Evolutionary conservation across 2,329 filamentous ascomycete species (phyloP).

Genomic region (Hypoxylon sp.): DNA sequence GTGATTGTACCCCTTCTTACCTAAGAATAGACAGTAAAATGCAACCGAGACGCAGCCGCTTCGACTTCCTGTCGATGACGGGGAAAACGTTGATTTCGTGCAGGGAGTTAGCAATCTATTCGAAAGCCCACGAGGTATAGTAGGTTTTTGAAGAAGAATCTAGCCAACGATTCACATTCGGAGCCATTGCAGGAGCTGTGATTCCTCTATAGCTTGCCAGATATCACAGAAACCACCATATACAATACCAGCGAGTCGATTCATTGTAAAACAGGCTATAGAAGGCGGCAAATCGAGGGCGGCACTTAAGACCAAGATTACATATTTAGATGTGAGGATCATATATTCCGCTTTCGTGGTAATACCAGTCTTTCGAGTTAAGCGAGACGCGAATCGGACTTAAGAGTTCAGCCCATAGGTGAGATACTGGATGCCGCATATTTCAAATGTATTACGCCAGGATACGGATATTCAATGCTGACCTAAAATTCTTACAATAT

Average conservation of each 20-base stretch:
- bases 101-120: neutral
- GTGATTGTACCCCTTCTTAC: neutral
- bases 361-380: neutral
- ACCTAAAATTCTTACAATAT: neutral
- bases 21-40: neutral
- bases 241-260: neutral
- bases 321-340: neutral
- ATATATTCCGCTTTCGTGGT: neutral
- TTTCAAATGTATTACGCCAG: neutral
- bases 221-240: neutral
- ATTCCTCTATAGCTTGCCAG: neutral
- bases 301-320: neutral
- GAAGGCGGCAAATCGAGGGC: rapidly evolving
- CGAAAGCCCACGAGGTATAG: neutral
- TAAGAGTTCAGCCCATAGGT: neutral
- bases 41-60: neutral
- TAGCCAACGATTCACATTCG: neutral
- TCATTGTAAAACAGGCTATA: neutral
- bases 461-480: neutral
- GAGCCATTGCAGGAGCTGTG: neutral
- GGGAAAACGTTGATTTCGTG: too few relatives aligned
- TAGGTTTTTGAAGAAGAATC: neutral
- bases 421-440: neutral
- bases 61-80: too few relatives aligned
- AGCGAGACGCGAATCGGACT: neutral